phyloP scores from a whole-genome alignment of 257 asterid species.

The Lycium barbarum region DNA sequence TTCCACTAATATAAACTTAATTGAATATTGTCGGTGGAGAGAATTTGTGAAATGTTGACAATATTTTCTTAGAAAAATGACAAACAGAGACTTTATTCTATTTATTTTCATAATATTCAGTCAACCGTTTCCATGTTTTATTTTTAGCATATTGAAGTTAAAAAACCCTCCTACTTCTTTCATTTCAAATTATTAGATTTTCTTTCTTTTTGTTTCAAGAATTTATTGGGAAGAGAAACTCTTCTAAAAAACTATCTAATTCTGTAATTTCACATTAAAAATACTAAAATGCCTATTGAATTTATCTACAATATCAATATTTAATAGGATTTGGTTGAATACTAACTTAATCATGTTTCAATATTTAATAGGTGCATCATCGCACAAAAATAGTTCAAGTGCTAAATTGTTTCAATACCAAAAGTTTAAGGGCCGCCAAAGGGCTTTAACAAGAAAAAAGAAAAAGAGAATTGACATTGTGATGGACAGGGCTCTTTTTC shows the following conservation, averaged over 20 bases:
- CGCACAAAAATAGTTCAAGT: background rate
- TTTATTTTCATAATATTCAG: background rate
- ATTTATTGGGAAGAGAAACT: background rate
- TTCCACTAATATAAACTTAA: too few relatives aligned
- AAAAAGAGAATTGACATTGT: background rate
- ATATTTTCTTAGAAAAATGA: background rate
- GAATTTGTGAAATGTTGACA: background rate
- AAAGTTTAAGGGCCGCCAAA: background rate
- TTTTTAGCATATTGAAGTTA: too few relatives aligned
- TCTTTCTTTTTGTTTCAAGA: background rate
- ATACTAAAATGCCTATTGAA: background rate
- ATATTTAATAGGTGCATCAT: background rate
- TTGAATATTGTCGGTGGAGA: background rate
- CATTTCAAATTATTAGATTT: background rate
- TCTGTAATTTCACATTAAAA: background rate
- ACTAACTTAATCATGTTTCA: too few relatives aligned
- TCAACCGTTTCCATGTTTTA: too few relatives aligned
- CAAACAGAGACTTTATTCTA: background rate
- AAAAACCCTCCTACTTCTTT: too few relatives aligned
- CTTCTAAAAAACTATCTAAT: background rate
- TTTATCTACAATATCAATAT: background rate
- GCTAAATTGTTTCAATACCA: background rate
- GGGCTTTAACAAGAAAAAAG: background rate
- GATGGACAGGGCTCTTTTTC: background rate
- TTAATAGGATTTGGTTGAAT: background rate